Conservation (phyloP, 257 asterid species). For the Fraxinus cuspidata region DNA sequence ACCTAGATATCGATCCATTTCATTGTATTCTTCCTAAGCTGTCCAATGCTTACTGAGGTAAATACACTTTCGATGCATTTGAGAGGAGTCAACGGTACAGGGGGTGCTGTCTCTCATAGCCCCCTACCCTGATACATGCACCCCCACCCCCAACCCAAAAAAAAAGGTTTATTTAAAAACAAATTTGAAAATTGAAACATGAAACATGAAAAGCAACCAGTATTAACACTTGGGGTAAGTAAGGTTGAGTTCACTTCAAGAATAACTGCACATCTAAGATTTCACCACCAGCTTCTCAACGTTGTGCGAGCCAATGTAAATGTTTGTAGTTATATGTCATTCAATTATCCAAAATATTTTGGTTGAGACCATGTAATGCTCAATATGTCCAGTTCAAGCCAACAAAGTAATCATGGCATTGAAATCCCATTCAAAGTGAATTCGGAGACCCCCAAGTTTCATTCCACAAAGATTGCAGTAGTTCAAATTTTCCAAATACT, state of each 20-base stretch:
- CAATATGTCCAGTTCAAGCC: background rate
- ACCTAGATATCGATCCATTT: background rate
- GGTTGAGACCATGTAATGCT: background rate
- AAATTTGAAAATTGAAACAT: no score
- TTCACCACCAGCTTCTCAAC: background rate
- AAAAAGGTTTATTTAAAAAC: background rate
- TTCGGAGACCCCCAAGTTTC: background rate
- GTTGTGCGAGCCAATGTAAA: constrained; percentile 5
- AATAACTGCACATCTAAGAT: background rate
- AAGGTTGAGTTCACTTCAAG: constrained; percentile 13
- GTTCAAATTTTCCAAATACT: background rate
- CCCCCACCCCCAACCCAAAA: background rate
- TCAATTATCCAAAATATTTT: background rate
- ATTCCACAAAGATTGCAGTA: background rate
- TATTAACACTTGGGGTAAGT: constrained; percentile 1
- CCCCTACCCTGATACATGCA: background rate
- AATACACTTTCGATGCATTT: background rate
- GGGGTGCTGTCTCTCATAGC: background rate
- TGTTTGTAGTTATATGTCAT: background rate
- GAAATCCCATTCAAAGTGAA: background rate
- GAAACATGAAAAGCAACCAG: constrained; percentile 8
- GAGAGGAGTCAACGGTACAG: background rate
- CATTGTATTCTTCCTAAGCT: background rate
- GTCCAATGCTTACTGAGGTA: background rate
- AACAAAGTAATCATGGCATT: background rate